phyloP scores from a whole-genome alignment of 2,329 filamentous ascomycete genomes.

The Botrytis cinerea region DNA sequence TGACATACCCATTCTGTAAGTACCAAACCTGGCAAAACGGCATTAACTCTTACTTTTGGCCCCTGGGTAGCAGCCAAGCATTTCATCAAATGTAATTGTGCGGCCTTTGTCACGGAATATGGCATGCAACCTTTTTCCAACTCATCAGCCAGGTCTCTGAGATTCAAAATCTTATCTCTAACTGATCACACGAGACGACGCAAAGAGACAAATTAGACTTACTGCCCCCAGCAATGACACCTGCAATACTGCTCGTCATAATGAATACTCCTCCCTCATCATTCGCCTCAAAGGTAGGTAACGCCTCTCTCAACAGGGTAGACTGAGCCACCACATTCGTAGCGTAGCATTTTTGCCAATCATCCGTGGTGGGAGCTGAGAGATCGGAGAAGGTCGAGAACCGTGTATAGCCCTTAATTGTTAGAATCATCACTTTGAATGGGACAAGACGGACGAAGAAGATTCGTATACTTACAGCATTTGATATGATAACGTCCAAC shows the following conservation, averaged over 20 bases:
- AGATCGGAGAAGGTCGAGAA: constrained; percentile 38
- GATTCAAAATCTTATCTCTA: not conserved
- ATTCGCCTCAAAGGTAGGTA: constrained; percentile 61
- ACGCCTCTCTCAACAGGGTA: constrained; percentile 57
- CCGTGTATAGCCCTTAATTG: constrained; percentile 36
- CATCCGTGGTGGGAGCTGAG: constrained; percentile 29
- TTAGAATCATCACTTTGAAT: not conserved
- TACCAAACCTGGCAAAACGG: constrained; percentile 63
- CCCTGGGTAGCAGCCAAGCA: constrained; percentile 64
- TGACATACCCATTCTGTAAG: constrained; percentile 62
- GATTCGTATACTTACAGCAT: constrained; percentile 53
- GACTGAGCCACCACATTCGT: constrained; percentile 61
- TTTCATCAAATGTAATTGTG: constrained; percentile 64
- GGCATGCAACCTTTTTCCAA: constrained; percentile 26
- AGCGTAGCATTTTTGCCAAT: constrained; percentile 52
- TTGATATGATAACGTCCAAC: constrained; percentile 65
- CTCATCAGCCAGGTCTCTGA: not conserved
- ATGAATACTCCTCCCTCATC: constrained; percentile 64
- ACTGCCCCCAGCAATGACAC: constrained; percentile 39
- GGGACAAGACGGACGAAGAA: not conserved
- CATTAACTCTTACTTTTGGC: constrained; percentile 63
- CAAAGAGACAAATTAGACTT: not conserved
- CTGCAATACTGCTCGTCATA: constrained; percentile 63
- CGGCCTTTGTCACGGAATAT: constrained; percentile 47
- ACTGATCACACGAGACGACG: not conserved